Evolutionary conservation across 2,329 filamentous ascomycete genomes (phyloP), one percentile per base, ranked within the genome.

Genomic region (Paraphoma sp.): DNA sequence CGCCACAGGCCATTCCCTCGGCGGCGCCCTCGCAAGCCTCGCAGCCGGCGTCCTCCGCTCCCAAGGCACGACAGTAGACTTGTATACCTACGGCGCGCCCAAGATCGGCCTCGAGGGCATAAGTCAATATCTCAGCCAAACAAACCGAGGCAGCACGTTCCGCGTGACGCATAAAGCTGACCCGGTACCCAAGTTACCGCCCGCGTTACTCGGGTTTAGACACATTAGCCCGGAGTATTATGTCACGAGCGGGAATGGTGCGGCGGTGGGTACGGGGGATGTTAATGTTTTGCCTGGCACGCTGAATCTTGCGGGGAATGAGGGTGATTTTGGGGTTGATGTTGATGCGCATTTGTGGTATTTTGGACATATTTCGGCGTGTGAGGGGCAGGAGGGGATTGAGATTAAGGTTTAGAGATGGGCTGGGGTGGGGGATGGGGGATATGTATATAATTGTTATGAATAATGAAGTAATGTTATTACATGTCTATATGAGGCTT

Each of bases 201-300:
- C 87, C 75, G 86, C 69, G 54, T 50, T 84, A 45, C 72, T 89
- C 49, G 84, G 84, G 33, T 92, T 87, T 78, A 78, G 83, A 40
- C 89, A 92, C 73, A 84, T 86, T n/a, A 84, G 81, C 14, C 88
- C 89, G 1, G 90, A 92, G 79, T 91, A 87, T 76, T 91, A 74
- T 46, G 66, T 78, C 45, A 64, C 62, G 0, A 69, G 50, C 2
- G 70, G 56, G 0, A 75, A 73, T 31, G 47, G 59, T 3, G 68
- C 57, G 1, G 33, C 45, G 18, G 67, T 70, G 1, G 64, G 56
- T 10, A 42, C 59, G 1, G 59, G 54, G 0, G 73, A 76, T 54
- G 31, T 76, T 0, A 53, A 60, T 5, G 57, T 67, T 6, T 52
- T 62, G 8, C 60, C 57, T 0, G 73, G 69, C 0, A 61, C 50